Percentiles rank a stretch among this genome's conserved stretches.
Evolutionary conservation across 225 moss, liverwort and hornwort genomes (phyloP).

Genomic region (Pseudoscleropodium purum): DNA sequence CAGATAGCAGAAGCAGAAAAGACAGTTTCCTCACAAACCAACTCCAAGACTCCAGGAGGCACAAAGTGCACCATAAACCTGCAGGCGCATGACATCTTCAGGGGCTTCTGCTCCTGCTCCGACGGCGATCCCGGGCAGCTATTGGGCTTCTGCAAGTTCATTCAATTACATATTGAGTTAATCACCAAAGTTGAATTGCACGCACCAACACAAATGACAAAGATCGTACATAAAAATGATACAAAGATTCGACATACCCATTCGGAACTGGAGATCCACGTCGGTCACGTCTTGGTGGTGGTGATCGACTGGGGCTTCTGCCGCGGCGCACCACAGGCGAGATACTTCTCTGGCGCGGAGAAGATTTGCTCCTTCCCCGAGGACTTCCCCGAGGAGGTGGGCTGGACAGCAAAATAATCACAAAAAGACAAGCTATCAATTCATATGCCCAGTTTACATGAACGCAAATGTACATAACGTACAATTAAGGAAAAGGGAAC

Average conservation of each 20-base stretch:
- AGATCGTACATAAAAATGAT: too few species aligned
- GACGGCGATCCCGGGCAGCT: conserved; percentile 76
- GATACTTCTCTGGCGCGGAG: conserved; percentile 70
- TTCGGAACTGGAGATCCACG: conserved; percentile 87
- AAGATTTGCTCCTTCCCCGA: conserved; percentile 80
- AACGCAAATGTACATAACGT: not conserved
- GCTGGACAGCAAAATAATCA: not conserved
- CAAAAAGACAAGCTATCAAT: not conserved
- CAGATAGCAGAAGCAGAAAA: conserved; percentile 65
- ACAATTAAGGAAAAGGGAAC: not conserved
- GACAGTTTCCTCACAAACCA: conserved; percentile 52
- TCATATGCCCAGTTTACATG: not conserved
- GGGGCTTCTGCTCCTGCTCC: conserved; percentile 95
- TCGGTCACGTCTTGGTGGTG: conserved; percentile 88
- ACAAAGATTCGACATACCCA: conserved; percentile 42
- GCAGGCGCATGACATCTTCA: conserved; percentile 18
- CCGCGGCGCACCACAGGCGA: conserved; percentile 76
- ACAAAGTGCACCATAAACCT: conserved; percentile 30
- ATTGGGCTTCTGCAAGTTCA: conserved; percentile 63
- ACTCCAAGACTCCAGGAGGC: conserved; percentile 44
- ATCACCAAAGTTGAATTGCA: not conserved
- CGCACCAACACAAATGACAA: not conserved
- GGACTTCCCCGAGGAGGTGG: conserved; percentile 52
- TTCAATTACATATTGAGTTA: not conserved
- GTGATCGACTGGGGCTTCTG: conserved; percentile 83